Evolutionary conservation across 768 basidiomycete species (phyloP).

Genomic region (Mycena capillaripes): DNA sequence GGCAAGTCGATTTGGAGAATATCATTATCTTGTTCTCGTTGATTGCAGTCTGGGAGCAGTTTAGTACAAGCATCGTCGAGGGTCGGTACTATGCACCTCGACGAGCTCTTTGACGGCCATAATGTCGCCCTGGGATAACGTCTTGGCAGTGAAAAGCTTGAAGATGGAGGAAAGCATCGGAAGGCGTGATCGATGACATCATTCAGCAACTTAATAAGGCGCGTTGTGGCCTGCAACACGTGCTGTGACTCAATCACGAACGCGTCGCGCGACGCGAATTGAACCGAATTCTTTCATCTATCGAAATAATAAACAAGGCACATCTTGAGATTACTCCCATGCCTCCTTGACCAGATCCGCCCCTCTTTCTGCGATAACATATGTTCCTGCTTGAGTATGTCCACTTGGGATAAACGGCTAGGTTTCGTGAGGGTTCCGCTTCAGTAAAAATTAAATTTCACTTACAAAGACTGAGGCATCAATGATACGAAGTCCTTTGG

Average conservation of each 20-base stretch:
- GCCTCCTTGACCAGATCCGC: not conserved
- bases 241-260: too few species aligned
- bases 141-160: conserved; percentile 39
- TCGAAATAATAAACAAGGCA: too few species aligned
- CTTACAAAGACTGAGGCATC: not conserved
- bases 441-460: not conserved
- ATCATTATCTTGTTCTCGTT: conserved; percentile 65
- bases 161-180: conserved; percentile 45
- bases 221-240: too few species aligned
- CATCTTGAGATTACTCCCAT: too few species aligned
- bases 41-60: conserved; percentile 52
- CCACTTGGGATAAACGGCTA: not conserved
- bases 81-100: conserved; percentile 47
- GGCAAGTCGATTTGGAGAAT: conserved; percentile 74
- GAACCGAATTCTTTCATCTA: too few species aligned
- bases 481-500: not conserved
- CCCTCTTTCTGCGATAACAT: not conserved
- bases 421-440: not conserved
- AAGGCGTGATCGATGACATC: conserved; percentile 1
- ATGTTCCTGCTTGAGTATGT: not conserved
- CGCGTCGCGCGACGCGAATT: too few species aligned
- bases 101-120: conserved; percentile 57
- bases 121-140: conserved; percentile 36
- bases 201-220: too few species aligned
- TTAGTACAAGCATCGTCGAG: not conserved